Evolutionary conservation across 2,329 filamentous ascomycete genomes (phyloP).

Genomic region (Daldinia eschscholtzii): DNA sequence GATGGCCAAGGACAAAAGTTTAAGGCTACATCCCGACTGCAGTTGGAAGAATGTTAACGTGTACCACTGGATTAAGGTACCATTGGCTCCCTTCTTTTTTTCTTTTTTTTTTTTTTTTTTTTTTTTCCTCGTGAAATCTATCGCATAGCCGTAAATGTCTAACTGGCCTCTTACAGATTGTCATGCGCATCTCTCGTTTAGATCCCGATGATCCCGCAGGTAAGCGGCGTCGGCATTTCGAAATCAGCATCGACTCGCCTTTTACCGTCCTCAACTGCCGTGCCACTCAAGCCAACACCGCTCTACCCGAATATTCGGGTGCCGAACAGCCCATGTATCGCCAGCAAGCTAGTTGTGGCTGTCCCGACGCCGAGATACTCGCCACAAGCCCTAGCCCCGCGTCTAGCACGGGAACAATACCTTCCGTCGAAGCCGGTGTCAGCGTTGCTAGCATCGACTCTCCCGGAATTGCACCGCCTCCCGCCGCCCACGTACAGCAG

Average conservation of each 20-base stretch:
- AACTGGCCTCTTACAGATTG: conserved; percentile 69
- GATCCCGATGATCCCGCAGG: conserved; percentile 80
- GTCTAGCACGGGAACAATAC: conserved; percentile 67
- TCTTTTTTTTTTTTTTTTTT: no score
- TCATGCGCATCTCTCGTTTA: conserved; percentile 88
- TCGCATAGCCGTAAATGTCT: neutral
- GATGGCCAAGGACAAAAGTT: conserved; percentile 78
- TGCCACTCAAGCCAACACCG: conserved; percentile 91
- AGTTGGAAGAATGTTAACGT: conserved; percentile 95
- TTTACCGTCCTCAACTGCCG: conserved; percentile 94
- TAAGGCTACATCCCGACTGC: conserved; percentile 85
- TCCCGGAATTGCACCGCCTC: conserved; percentile 61
- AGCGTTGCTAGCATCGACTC: conserved; percentile 42
- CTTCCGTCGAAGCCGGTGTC: conserved; percentile 54
- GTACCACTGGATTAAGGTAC: conserved; percentile 94
- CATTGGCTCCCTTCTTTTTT: neutral
- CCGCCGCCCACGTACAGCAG: conserved; percentile 67
- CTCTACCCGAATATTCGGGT: conserved; percentile 80
- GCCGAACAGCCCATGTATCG: conserved; percentile 65
- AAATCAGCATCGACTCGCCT: conserved; percentile 96
- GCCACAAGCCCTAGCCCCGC: conserved; percentile 75
- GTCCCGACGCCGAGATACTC: conserved; percentile 62
- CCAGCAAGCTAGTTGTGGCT: conserved; percentile 65
- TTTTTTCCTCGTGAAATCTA: neutral
- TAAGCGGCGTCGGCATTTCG: conserved; percentile 86